A percentile compares a stretch with the other conserved stretches of the same genome.
These are phyloP conservation scores for Cytospora leucostoma DNA, from an alignment of 2,329 filamentous ascomycete species.

Conservation along the genomic window DNA sequence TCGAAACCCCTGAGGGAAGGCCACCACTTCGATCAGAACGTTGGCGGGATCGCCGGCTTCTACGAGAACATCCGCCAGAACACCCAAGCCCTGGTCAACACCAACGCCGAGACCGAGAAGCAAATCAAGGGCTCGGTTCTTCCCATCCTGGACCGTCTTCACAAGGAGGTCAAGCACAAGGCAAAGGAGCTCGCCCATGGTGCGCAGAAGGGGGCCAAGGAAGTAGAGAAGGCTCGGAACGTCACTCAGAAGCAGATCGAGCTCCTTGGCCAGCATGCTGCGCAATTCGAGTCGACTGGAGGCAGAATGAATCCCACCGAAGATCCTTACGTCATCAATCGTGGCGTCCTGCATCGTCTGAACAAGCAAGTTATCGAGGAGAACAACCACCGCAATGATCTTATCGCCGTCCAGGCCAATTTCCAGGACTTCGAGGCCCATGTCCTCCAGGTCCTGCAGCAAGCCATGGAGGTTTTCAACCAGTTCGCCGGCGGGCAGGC, in stretches of 20 bases:
- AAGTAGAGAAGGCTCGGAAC: slow-evolving; percentile 85
- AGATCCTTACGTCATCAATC: slow-evolving; percentile 85
- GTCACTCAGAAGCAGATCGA: slow-evolving; percentile 95
- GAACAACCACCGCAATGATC: slow-evolving; percentile 92
- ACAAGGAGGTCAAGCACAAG: slow-evolving; percentile 97
- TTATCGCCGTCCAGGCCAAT: slow-evolving; percentile 87
- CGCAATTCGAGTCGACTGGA: slow-evolving; percentile 73
- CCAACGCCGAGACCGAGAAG: slow-evolving; percentile 89
- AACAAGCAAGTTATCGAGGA: slow-evolving; percentile 92
- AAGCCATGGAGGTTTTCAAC: slow-evolving; percentile 80
- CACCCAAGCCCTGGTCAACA: slow-evolving; percentile 86
- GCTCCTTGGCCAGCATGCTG: slow-evolving; percentile 82
- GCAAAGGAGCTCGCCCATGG: slow-evolving; percentile 83
- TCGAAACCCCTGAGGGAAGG: slow-evolving; percentile 83
- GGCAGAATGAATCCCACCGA: slow-evolving; percentile 70
- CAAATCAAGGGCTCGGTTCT: slow-evolving; percentile 83
- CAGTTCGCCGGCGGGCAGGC: slow-evolving; percentile 77
- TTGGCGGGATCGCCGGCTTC: slow-evolving; percentile 85
- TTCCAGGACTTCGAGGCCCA: slow-evolving; percentile 88
- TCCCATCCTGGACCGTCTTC: slow-evolving; percentile 84
- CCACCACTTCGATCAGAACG: slow-evolving; percentile 86
- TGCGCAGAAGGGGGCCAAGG: slow-evolving; percentile 81
- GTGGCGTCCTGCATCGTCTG: slow-evolving; percentile 79
- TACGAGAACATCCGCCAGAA: slow-evolving; percentile 95
- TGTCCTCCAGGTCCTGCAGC: slow-evolving; percentile 78